Evolutionary conservation across 2,329 filamentous ascomycete species (phyloP).

Genomic region (Trichophaea hybrida): DNA sequence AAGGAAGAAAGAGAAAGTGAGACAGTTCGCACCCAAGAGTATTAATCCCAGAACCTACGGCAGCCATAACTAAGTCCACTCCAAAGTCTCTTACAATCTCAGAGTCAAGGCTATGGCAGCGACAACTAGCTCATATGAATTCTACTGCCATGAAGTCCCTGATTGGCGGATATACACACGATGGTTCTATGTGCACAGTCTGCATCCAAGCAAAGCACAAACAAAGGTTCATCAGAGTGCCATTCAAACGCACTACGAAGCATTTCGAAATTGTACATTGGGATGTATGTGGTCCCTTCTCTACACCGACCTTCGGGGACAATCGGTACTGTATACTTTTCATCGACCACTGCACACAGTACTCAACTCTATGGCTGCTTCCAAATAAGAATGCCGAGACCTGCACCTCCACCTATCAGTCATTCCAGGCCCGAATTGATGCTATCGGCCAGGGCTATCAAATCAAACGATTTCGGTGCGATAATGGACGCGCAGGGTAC

Average conservation of each 20-base stretch:
- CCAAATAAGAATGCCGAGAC: neutral
- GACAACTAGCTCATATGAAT: too few species aligned
- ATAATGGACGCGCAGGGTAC: neutral
- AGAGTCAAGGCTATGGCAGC: too few species aligned
- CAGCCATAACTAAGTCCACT: too few species aligned
- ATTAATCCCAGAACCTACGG: too few species aligned
- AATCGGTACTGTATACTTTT: conserved; percentile 7
- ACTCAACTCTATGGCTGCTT: neutral
- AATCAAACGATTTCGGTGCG: neutral
- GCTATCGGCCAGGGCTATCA: neutral
- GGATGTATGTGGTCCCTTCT: conserved; percentile 2
- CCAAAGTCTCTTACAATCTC: too few species aligned
- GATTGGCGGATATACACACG: neutral
- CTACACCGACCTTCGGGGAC: neutral
- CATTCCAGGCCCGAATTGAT: neutral
- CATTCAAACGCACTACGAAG: neutral
- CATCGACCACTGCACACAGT: conserved; percentile 10
- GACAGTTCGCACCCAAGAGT: too few species aligned
- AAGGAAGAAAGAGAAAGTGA: too few species aligned
- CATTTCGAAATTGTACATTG: conserved; percentile 12
- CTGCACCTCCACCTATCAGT: neutral
- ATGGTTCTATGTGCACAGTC: neutral
- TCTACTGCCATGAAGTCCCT: neutral
- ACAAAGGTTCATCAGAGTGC: neutral
- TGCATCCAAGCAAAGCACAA: conserved; percentile 7